Percentiles rank a stretch among this genome's conserved stretches.
phyloP scores from a whole-genome alignment of 768 basidiomycete species.

The Mycena vitilis region DNA sequence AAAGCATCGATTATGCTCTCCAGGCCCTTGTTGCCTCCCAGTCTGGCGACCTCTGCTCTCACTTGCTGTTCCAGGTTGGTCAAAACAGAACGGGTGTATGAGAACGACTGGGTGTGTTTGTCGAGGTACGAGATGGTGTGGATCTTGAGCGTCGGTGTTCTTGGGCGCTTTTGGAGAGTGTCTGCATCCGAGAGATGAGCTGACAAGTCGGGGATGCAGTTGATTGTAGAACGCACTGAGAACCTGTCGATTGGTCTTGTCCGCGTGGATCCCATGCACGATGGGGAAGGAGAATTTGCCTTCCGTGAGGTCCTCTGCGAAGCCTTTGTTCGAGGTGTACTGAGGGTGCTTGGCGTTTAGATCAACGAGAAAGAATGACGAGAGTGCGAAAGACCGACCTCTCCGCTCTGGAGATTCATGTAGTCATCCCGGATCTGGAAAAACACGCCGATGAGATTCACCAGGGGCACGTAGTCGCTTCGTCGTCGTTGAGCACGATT shows the following conservation, averaged over 20 bases:
- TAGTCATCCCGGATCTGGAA: conserved; percentile 98
- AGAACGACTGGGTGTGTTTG: conserved; percentile 55
- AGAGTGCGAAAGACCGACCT: conserved; percentile 59
- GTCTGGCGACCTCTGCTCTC: conserved; percentile 59
- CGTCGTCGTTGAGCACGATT: background rate
- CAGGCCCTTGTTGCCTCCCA: conserved; percentile 71
- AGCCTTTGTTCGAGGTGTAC: conserved; percentile 76
- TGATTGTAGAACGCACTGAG: conserved; percentile 51
- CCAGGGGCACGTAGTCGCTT: conserved; percentile 92
- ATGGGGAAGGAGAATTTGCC: conserved; percentile 87
- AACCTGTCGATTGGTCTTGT: conserved; percentile 69
- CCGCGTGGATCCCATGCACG: conserved; percentile 72
- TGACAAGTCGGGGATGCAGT: background rate
- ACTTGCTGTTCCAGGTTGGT: conserved; percentile 63
- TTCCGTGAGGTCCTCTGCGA: conserved; percentile 82
- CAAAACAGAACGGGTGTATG: conserved; percentile 71
- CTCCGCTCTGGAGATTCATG: conserved; percentile 90
- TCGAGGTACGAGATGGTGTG: conserved; percentile 74
- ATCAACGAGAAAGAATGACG: background rate
- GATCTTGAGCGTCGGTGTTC: conserved; percentile 67
- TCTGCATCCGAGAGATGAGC: conserved; percentile 39
- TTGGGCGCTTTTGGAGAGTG: conserved; percentile 62
- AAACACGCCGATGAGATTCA: conserved; percentile 93
- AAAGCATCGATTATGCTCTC: conserved; percentile 56
- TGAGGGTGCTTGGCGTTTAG: conserved; percentile 37